Conservation (phyloP, 768 basidiomycete genomes). For the Pulveroboletus ravenelii region DNA sequence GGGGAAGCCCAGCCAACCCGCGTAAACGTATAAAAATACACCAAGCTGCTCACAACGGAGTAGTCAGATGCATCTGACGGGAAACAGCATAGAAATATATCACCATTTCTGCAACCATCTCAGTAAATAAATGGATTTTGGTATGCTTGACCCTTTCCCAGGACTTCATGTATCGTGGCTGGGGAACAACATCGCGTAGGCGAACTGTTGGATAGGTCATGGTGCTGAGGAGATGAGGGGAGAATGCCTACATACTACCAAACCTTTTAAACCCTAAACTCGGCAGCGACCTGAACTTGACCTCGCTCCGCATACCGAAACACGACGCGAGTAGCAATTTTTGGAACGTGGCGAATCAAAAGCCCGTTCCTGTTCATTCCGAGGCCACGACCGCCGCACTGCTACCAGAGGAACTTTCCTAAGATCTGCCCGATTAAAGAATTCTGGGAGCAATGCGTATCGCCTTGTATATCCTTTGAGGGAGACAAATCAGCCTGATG, state of each 20-base stretch:
- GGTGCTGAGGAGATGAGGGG: neutral
- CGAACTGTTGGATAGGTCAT: constrained; percentile 32
- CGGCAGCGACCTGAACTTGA: neutral
- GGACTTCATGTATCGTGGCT: constrained; percentile 34
- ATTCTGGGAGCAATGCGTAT: neutral
- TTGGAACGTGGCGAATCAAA: neutral
- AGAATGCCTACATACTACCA: neutral
- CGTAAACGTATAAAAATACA: constrained; percentile 56
- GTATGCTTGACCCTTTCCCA: constrained; percentile 51
- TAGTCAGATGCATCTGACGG: constrained; percentile 1
- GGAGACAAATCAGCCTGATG: neutral
- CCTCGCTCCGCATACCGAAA: neutral
- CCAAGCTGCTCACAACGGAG: constrained; percentile 39
- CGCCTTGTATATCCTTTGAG: neutral
- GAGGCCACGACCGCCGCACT: neutral
- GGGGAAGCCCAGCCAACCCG: constrained; percentile 32
- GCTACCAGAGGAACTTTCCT: neutral
- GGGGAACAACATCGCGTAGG: constrained; percentile 40
- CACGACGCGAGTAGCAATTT: neutral
- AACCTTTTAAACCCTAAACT: constrained; percentile 5
- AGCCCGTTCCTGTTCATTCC: neutral
- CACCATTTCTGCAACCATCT: constrained; percentile 61
- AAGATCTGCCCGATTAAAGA: neutral
- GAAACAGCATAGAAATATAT: constrained; percentile 1
- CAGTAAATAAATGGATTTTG: constrained; percentile 48